A percentile compares a stretch with the other conserved stretches of the same genome.
These are phyloP conservation scores for Boletales sp. DNA, from an alignment of 768 basidiomycete genomes.

Conservation along the genomic window DNA sequence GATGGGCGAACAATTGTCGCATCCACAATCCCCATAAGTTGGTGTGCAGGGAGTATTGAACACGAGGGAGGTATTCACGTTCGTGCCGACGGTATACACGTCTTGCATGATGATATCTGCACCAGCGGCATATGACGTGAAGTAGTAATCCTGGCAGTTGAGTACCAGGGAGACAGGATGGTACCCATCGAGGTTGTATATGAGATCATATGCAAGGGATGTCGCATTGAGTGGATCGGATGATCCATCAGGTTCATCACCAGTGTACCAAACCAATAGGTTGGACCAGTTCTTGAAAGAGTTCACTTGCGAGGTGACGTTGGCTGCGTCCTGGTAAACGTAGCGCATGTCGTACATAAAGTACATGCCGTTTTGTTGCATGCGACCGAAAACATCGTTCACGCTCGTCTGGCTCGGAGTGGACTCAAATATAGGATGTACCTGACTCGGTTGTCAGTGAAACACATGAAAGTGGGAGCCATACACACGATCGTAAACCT, in stretches of 20 bases:
- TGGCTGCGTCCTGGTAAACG: conserved; percentile 59
- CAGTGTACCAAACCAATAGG: conserved; percentile 69
- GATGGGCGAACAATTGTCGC: conserved; percentile 50
- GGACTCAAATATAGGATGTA: conserved; percentile 70
- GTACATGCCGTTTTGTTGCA: conserved; percentile 61
- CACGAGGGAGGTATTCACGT: conserved; percentile 56
- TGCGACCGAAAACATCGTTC: conserved; percentile 52
- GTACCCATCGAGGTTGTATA: conserved; percentile 61
- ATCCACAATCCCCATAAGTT: conserved; percentile 73
- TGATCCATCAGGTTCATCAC: conserved; percentile 70
- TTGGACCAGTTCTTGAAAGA: conserved; percentile 63
- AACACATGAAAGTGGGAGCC: neutral
- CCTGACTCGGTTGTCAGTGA: conserved; percentile 28
- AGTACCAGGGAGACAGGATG: conserved; percentile 64
- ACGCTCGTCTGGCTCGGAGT: conserved; percentile 47
- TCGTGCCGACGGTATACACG: conserved; percentile 45
- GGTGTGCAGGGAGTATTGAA: conserved; percentile 62
- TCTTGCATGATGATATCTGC: conserved; percentile 72
- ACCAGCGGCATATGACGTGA: conserved; percentile 53
- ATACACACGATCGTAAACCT: conserved; percentile 30
- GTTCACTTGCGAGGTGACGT: conserved; percentile 64
- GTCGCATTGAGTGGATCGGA: conserved; percentile 61
- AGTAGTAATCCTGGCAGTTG: conserved; percentile 66
- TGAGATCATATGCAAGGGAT: conserved; percentile 47
- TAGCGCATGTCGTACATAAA: conserved; percentile 82